phyloP scores from a whole-genome alignment of 441 rosid genomes.

The Hura crepitans region DNA sequence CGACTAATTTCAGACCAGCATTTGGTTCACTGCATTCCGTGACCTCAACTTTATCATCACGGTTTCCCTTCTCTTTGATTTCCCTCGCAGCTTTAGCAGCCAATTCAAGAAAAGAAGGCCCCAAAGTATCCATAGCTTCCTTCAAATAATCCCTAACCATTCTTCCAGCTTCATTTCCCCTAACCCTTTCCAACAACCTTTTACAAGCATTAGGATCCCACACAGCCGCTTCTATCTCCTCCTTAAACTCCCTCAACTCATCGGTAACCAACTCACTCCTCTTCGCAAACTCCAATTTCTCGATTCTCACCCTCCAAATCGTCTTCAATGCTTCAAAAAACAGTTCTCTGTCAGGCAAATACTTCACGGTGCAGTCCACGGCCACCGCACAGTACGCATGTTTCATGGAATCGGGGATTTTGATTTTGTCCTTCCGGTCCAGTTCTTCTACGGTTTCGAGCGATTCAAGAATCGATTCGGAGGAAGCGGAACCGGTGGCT shows the following conservation, averaged over 20 bases:
- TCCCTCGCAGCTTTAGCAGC: constrained; percentile 19
- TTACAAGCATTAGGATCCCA: constrained; percentile 20
- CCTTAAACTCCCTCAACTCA: constrained; percentile 28
- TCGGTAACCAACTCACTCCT: constrained; percentile 34
- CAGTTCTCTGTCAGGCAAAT: constrained; percentile 19
- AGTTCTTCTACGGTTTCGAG: constrained; percentile 44
- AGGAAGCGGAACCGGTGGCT: constrained; percentile 30
- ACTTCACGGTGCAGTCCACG: constrained; percentile 49
- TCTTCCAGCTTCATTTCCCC: constrained; percentile 29
- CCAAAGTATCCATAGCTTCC: constrained; percentile 35
- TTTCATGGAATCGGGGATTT: constrained; percentile 39
- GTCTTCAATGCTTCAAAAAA: constrained; percentile 33
- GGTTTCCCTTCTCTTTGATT: constrained; percentile 9
- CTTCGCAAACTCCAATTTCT: constrained; percentile 19
- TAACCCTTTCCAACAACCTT: constrained; percentile 27
- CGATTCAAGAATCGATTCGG: constrained; percentile 47
- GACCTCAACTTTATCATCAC: not conserved
- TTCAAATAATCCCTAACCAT: constrained; percentile 32
- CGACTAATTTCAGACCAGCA: constrained; percentile 10
- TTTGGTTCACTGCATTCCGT: not conserved
- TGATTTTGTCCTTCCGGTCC: constrained; percentile 30
- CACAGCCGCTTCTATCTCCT: constrained; percentile 37
- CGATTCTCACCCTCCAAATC: constrained; percentile 40
- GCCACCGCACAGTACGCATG: constrained; percentile 50
- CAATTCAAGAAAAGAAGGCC: constrained; percentile 33